Evolutionary conservation across 257 asterid genomes (phyloP).

Genomic region (Pogostemon cablin): DNA sequence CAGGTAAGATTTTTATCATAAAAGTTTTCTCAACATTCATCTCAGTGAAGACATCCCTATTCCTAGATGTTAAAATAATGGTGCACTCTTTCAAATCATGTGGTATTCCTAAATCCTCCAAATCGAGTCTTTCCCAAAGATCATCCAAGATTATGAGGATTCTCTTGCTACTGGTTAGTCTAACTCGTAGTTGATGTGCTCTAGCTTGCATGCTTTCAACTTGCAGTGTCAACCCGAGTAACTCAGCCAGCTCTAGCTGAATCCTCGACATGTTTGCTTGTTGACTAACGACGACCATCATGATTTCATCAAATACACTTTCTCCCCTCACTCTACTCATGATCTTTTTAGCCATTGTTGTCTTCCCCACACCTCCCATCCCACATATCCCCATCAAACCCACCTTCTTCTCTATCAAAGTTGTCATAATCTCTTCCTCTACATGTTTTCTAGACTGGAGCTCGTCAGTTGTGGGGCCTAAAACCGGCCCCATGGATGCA

Average conservation of each 20-base stretch:
- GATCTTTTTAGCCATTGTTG: not conserved
- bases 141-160: conserved; percentile 31
- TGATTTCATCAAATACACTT: conserved; percentile 25
- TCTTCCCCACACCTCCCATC: conserved; percentile 1
- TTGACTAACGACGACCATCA: conserved; percentile 19
- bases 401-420: not conserved
- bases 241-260: conserved; percentile 21
- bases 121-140: conserved; percentile 32
- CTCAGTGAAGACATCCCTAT: not conserved
- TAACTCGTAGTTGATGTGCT: conserved; percentile 7
- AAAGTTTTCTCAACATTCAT: conserved; percentile 29
- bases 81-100: conserved; percentile 19
- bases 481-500: not conserved
- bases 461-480: conserved; percentile 1
- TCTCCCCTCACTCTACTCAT: not conserved
- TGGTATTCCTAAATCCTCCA: conserved; percentile 33
- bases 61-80: conserved; percentile 31
- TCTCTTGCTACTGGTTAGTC: conserved; percentile 10
- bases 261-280: conserved; percentile 11
- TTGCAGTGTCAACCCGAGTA: not conserved
- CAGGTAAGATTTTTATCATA: not conserved
- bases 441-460: conserved; percentile 9
- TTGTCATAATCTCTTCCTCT: conserved; percentile 21
- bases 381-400: conserved; percentile 14
- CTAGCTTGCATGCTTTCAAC: not conserved